These are phyloP conservation scores for Rhexocercosporidium sp. DNA, from an alignment of 2,329 filamentous ascomycete species.

Conservation along the genomic window DNA sequence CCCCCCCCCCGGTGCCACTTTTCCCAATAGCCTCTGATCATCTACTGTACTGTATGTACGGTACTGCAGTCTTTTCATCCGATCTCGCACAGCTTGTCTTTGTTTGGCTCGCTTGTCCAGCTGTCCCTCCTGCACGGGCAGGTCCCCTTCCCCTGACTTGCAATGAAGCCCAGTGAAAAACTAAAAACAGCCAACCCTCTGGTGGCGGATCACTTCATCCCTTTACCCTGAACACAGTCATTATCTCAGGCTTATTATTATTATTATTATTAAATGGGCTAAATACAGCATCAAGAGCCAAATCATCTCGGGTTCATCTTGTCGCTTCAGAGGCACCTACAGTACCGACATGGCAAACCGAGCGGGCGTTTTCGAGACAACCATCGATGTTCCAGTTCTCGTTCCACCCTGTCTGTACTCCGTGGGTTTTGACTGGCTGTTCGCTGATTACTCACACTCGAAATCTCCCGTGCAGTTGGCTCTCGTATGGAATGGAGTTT, in stretches of 20 bases:
- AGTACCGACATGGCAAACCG: background rate
- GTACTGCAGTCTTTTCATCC: background rate
- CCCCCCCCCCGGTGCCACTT: background rate
- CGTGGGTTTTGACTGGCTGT: slow-evolving; percentile 6
- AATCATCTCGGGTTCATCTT: background rate
- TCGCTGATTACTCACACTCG: slow-evolving; percentile 7
- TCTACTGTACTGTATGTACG: too few relatives aligned
- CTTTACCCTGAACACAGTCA: background rate
- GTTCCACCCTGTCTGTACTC: background rate
- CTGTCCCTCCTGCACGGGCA: background rate
- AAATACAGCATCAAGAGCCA: slow-evolving; percentile 5
- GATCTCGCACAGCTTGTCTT: background rate
- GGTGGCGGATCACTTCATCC: background rate
- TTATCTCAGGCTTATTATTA: background rate
- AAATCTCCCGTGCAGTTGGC: slow-evolving; percentile 8
- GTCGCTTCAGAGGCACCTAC: background rate
- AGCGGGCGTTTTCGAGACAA: slow-evolving; percentile 8
- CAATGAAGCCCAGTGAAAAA: background rate
- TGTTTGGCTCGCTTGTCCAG: slow-evolving; percentile 4
- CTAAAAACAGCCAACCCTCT: slow-evolving; percentile 3
- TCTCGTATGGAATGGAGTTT: slow-evolving; percentile 15
- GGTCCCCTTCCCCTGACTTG: slow-evolving; percentile 1
- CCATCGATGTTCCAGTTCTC: background rate
- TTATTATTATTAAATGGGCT: background rate
- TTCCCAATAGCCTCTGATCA: slow-evolving; percentile 2